Percentiles rank a stretch among this genome's conserved stretches.
phyloP scores from a whole-genome alignment of 106 monocot genomes.

The Acorus calamus region DNA sequence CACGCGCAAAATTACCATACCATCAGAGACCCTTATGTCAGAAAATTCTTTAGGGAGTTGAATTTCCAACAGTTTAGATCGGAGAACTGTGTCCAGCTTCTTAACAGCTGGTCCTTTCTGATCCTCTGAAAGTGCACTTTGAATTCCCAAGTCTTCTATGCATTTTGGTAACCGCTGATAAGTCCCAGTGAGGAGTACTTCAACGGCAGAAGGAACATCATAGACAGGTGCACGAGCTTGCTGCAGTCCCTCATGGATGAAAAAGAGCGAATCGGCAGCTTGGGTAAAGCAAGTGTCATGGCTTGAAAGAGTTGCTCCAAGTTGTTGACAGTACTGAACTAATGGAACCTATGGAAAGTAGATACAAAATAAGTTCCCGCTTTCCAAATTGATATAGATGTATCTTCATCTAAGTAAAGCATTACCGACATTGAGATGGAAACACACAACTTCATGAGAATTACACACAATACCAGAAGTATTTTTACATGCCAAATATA shows the following conservation, averaged over 20 bases:
- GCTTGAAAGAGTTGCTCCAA: conserved; percentile 84
- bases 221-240: conserved; percentile 95
- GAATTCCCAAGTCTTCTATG: conserved; percentile 72
- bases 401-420: too few species aligned
- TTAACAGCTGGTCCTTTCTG: conserved; percentile 63
- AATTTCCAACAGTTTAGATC: conserved; percentile 75
- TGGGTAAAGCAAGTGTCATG: conserved; percentile 96
- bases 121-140: conserved; percentile 42
- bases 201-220: conserved; percentile 94
- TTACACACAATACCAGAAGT: too few species aligned
- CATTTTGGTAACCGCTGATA: conserved; percentile 79
- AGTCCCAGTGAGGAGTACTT: conserved; percentile 72
- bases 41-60: conserved; percentile 77
- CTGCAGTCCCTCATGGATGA: conserved; percentile 78
- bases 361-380: background rate
- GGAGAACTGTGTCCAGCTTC: conserved; percentile 63
- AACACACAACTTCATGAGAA: too few species aligned
- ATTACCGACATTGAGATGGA: too few species aligned
- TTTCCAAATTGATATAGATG: too few species aligned
- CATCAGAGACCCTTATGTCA: conserved; percentile 57
- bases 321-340: conserved; percentile 91
- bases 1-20: conserved; percentile 57
- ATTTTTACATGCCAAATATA: too few species aligned
- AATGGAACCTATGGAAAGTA: conserved; percentile 67
- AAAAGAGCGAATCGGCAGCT: conserved; percentile 93